Evolutionary conservation across 2,329 filamentous ascomycete genomes (phyloP).

Genomic region (Dactylellina sp.): DNA sequence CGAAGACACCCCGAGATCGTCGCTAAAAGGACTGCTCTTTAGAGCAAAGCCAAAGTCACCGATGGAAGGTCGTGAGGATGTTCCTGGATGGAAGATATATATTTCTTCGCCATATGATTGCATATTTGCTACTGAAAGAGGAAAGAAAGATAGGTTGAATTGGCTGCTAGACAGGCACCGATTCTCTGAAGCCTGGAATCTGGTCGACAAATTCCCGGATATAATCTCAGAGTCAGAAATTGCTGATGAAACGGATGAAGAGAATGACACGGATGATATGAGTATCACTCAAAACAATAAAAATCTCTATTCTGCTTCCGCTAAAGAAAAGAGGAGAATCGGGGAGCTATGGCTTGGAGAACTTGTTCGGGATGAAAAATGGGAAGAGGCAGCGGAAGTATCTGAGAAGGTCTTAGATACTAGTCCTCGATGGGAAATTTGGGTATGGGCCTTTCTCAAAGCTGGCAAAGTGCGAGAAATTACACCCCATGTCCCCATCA

Average conservation of each 20-base stretch:
- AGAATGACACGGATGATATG: constrained; percentile 70
- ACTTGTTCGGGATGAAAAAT: constrained; percentile 78
- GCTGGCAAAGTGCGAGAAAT: constrained; percentile 91
- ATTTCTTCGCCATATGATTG: constrained; percentile 97
- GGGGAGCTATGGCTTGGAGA: constrained; percentile 95
- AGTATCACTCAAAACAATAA: constrained; percentile 57
- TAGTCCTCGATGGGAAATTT: constrained; percentile 89
- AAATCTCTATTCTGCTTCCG: constrained; percentile 73
- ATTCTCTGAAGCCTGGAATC: constrained; percentile 87
- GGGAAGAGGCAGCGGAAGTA: constrained; percentile 80
- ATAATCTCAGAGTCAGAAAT: constrained; percentile 66
- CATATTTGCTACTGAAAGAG: constrained; percentile 88
- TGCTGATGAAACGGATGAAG: constrained; percentile 70
- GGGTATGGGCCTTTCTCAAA: constrained; percentile 91
- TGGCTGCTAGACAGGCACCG: constrained; percentile 87
- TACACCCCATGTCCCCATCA: constrained; percentile 80
- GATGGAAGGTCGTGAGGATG: constrained; percentile 59
- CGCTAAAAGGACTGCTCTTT: constrained; percentile 43
- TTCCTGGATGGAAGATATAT: constrained; percentile 81
- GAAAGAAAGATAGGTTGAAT: constrained; percentile 82
- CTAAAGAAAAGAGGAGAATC: constrained; percentile 88
- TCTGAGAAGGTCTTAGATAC: constrained; percentile 85
- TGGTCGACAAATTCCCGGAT: constrained; percentile 89
- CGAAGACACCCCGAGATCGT: constrained; percentile 47
- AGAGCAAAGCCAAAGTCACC: constrained; percentile 61